Evolutionary conservation across 306 rosid genomes (phyloP).

Genomic region (Gastrolobium villosum): DNA sequence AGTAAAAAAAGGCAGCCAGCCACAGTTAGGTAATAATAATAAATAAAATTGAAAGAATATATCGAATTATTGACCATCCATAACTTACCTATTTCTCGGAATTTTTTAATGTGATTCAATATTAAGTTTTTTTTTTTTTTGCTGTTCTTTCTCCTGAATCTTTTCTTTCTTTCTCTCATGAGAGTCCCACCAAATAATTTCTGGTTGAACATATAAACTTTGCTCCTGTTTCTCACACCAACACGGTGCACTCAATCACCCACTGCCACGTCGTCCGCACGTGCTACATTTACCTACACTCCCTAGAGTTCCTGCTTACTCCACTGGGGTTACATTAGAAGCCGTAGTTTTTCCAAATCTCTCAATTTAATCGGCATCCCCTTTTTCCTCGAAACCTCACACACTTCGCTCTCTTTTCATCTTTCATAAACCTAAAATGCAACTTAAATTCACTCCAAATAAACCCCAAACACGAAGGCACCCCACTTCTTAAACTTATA

Average conservation of each 20-base stretch:
- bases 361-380: constrained; percentile 49
- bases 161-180: no score
- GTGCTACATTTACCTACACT: not conserved
- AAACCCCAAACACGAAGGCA: constrained; percentile 46
- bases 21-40: no score
- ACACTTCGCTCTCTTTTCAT: not conserved
- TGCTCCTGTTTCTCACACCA: not conserved
- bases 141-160: no score
- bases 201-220: no score
- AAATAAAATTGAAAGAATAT: no score
- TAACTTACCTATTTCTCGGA: not conserved
- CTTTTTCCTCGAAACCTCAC: constrained; percentile 50
- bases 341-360: constrained; percentile 32
- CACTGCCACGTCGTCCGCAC: not conserved
- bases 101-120: no score
- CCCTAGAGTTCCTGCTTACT: not conserved
- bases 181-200: no score
- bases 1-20: no score
- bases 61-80: no score
- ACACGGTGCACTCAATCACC: not conserved
- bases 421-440: constrained; percentile 29
- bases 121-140: no score
- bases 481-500: not conserved
- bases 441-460: constrained; percentile 43
- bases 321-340: not conserved